Evolutionary conservation across 139 green algal genomes (phyloP), one percentile per base, ranked within the genome.

Genomic region (Trebouxia sp.): DNA sequence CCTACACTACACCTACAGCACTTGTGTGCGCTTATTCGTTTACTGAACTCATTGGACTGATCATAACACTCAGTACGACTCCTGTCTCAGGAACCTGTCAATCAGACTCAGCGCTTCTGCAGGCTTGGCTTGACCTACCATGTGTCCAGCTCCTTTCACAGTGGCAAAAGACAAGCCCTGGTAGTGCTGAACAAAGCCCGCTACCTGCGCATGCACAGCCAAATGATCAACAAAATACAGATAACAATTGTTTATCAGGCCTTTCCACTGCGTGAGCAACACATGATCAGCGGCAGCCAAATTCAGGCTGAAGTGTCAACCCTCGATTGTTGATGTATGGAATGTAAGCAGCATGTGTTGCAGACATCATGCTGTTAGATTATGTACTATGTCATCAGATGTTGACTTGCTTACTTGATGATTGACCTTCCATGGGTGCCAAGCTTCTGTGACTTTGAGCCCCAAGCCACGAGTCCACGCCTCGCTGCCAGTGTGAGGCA

Each of bases 401-500:
- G 78, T 83, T 22, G 6, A 80, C 22, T 30, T 1, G 20, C 7
- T 0, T 80, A 85, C 65, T 39, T 83, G 50, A 4, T 86, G 74
- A 20, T 55, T 67, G 26, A 87, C 81, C 41, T 87, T 88, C 92
- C 92, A 95, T 6, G 91, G 84, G 50, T 53, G 79, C 92, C 92
- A 95, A 3, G 35, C 15, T 0, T 83, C 11, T 20, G 51, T 45
- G 14, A 90, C 58, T 6, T 66, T 77, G n/a, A 82, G 58, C 9
- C 72, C 83, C 37, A 96, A 41, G 22, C 62, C 80, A 0, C 51
- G 8, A 0, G 89, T 95, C 92, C 92, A 96, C 0, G 83, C 79
- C 85, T 96, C 92, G 42, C 81, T 91, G 81, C 91, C 92, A 2
- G 92, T 95, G 91, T 96, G 92, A 0, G 92, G 92, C 50, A 96